Evolutionary conservation across 2,329 filamentous ascomycete genomes (phyloP), one percentile per base, ranked within the genome.

Genomic region (Fusarium pseudoanthophilum): DNA sequence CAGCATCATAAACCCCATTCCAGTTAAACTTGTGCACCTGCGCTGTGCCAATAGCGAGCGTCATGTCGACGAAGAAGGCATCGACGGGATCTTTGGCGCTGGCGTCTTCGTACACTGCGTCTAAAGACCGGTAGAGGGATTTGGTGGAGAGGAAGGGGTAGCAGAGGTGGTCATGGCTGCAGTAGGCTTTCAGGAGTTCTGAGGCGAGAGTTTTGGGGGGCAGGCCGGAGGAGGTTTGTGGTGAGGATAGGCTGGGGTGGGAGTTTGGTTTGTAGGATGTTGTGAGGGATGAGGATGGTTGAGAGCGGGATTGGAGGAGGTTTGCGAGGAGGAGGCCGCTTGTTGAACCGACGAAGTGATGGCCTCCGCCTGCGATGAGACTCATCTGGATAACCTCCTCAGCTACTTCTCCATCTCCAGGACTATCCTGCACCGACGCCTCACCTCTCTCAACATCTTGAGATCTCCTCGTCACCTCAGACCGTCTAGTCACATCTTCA

Each of bases 1-100:
- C 83, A 7, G 83, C 84, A 67, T 84, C 82, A 5, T 83, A 83
- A 6, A 84, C 74, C 11, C 79, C 82, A 58, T 84, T 81, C 83
- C 84, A 85, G 43, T 85, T 82, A 52, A 83, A 83, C 69, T 85
- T 85, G 67, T 82, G 81, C 10, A 84, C 80, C 46, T 84, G 83
- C 0, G 83, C 81, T 0, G 82, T 85, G 3, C 82, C 82, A 43
- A 85, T 85, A 13, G 84, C 84, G 2, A 85, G 74, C 0, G 82
- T 78, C 82, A 86, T 85, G 66, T 86, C 80, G 40, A 85, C 78
- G 6, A 84, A 74, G 64, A 85, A 85, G 0, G 78, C 79, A 30
- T 84, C 81, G 16, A 79, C 80, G 5, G 72, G 62, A 0, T 78
- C 69, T 14, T 73, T 75, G 8, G 73, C 57, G 5, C 57, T 67